Base-by-base conservation (phyloP, 208 protist genomes). In the Leishmania arabica region DNA sequence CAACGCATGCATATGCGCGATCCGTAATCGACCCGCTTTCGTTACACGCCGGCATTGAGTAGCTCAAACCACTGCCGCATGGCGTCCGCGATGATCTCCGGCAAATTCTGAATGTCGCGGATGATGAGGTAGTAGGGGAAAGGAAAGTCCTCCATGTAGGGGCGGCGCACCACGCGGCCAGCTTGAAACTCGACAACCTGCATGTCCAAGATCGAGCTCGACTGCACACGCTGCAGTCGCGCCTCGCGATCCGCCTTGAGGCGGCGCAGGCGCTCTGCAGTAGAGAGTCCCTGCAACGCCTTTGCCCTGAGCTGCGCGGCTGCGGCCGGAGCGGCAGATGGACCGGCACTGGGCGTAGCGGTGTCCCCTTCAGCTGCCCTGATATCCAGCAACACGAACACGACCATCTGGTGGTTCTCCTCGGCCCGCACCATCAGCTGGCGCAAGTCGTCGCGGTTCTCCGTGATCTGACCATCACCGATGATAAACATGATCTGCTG, bases 51-150 rank as follows among this genome's bases (percentile, higher is more conserved):
- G 7, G 89, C 62, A 78, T 96, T 98, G n/a, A 98, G 85, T 64
- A 97, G 66, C 79, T 98, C 95, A 81, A 99, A 99, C 99, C 99
- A 99, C 94, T 99, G 99, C 42, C 99, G 92, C 80, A 99, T 95
- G 13, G 99, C 98, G 91, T 99, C 99, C 21, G 97, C 94, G 21
- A 99, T 94, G 54, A 99, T 93, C 60, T 98, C 88, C 8, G 99
- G 99, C 54, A 99, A 92, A 54, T 90, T 91, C 47, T 97, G 86
- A 51, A 99, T 91, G 62, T 99, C 98, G 77, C 98, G 91, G 53
- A 99, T 93, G 70, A 99, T 92, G 21, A 99, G 89, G 86, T 99
- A 99, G 90, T 99, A 99, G 27, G 99, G 98, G 82, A 99, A 99
- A 54, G 99, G 99, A 86, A 99, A 99, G 65, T 96, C 93, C 76